A percentile compares a stretch with the other conserved stretches of the same genome.
Evolutionary conservation across 176 grass and related monocot species (phyloP).

Genomic region (Tillandsia leiboldiana): DNA sequence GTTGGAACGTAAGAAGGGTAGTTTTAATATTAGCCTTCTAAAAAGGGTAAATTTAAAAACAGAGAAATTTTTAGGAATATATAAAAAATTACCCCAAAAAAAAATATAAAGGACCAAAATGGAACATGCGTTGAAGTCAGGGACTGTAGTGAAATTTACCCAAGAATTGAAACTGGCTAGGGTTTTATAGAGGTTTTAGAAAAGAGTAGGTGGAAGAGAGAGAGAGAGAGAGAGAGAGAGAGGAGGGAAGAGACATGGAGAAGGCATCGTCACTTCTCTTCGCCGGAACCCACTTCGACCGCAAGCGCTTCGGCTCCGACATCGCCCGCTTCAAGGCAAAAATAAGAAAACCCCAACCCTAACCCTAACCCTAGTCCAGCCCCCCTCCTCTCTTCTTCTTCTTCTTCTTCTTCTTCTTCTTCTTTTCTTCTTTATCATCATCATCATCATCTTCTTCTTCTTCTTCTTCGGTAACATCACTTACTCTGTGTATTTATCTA

Average conservation of each 20-base stretch:
- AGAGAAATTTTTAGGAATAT: no score
- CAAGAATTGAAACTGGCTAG: not conserved
- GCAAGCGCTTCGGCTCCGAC: slow-evolving; percentile 58
- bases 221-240: no score
- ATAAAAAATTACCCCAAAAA: no score
- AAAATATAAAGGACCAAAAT: no score
- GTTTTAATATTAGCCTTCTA: no score
- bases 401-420: not conserved
- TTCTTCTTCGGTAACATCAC: not conserved
- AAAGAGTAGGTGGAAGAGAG: not conserved
- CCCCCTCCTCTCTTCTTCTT: not conserved
- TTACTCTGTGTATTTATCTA: not conserved
- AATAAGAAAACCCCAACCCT: no score
- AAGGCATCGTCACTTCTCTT: slow-evolving; percentile 62
- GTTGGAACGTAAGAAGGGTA: no score
- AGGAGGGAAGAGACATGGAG: slow-evolving; percentile 5
- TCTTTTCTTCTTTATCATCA: not conserved
- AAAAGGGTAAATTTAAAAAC: no score
- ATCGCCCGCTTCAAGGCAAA: slow-evolving; percentile 47
- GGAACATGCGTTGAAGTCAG: no score
- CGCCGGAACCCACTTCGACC: slow-evolving; percentile 57
- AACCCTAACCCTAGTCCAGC: not conserved
- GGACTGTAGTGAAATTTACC: no score
- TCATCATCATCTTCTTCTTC: not conserved
- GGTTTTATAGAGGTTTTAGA: not conserved